A percentile compares a stretch with the other conserved stretches of the same genome.
Conservation (phyloP, 1,139 yeast genomes). For the Lodderomyces theae region DNA sequence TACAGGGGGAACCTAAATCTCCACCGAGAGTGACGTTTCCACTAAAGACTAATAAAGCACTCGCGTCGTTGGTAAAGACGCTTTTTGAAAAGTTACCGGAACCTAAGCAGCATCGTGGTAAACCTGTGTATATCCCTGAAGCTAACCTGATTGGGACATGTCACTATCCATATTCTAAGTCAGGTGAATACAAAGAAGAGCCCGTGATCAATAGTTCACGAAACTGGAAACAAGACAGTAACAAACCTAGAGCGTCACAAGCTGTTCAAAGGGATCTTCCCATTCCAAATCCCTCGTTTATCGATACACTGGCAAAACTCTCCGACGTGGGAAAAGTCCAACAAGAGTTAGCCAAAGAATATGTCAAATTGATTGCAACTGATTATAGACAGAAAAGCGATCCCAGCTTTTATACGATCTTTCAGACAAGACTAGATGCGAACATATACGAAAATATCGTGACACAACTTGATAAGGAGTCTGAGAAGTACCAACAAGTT, state of each 20-base stretch:
- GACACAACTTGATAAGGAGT: constrained; percentile 28
- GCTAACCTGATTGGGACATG: too few relatives aligned
- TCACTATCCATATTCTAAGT: too few relatives aligned
- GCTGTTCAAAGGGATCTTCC: constrained; percentile 50
- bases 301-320: constrained; percentile 7
- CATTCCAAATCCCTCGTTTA: constrained; percentile 39
- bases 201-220: too few relatives aligned
- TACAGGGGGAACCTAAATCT: constrained; percentile 6
- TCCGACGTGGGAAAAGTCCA: constrained; percentile 15
- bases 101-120: constrained; percentile 25
- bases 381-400: constrained; percentile 43
- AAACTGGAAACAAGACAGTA: too few relatives aligned
- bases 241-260: constrained; percentile 40
- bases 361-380: constrained; percentile 40
- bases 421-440: constrained; percentile 43
- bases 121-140: too few relatives aligned
- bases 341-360: constrained; percentile 32
- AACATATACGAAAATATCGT: constrained; percentile 25
- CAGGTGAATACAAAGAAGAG: too few relatives aligned
- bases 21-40: too few relatives aligned
- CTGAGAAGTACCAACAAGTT: not conserved
- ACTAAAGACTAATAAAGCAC: constrained; percentile 14
- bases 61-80: constrained; percentile 18
- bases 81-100: constrained; percentile 25
- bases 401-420: constrained; percentile 18